A percentile compares a stretch with the other conserved stretches of the same genome.
phyloP scores from a whole-genome alignment of 805 yeast species.

The Scheffersomyces spartinae region DNA sequence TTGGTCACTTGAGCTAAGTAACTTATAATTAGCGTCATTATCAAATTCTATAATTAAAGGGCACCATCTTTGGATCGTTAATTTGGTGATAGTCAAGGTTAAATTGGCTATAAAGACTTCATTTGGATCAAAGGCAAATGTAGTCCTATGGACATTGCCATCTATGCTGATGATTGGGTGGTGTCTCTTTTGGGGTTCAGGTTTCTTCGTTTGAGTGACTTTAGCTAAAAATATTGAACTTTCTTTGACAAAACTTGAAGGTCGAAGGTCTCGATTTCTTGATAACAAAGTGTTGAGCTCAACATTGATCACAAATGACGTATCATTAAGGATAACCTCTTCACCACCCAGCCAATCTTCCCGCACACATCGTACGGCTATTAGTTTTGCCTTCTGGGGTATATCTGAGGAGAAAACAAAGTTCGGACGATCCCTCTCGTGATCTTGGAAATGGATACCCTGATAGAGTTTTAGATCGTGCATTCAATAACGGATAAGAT shows the following conservation, averaged over 20 bases:
- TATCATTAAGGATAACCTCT: constrained; percentile 3
- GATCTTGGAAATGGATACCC: constrained; percentile 2
- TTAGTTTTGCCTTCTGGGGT: constrained; percentile 10
- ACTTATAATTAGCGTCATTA: too few species aligned
- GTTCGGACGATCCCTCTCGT: constrained; percentile 25
- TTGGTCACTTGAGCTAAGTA: too few species aligned
- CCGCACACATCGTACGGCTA: constrained; percentile 1
- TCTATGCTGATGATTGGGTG: background rate
- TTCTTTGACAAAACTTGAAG: constrained; percentile 22
- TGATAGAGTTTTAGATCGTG: background rate
- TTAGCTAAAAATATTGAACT: constrained; percentile 24
- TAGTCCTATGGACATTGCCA: constrained; percentile 2
- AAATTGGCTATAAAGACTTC: constrained; percentile 25
- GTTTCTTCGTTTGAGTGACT: constrained; percentile 1
- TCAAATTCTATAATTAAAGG: too few species aligned
- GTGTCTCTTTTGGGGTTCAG: background rate
- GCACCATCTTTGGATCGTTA: too few species aligned
- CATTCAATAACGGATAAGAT: background rate
- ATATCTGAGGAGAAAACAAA: constrained; percentile 27
- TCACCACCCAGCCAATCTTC: constrained; percentile 1
- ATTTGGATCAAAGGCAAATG: constrained; percentile 5
- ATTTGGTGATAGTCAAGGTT: too few species aligned
- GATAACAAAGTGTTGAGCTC: constrained; percentile 24
- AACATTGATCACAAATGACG: constrained; percentile 9
- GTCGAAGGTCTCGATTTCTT: constrained; percentile 15